A percentile compares a stretch with the other conserved stretches of the same genome.
Conservation (phyloP, 768 basidiomycete genomes). For the Calocybe indica region DNA sequence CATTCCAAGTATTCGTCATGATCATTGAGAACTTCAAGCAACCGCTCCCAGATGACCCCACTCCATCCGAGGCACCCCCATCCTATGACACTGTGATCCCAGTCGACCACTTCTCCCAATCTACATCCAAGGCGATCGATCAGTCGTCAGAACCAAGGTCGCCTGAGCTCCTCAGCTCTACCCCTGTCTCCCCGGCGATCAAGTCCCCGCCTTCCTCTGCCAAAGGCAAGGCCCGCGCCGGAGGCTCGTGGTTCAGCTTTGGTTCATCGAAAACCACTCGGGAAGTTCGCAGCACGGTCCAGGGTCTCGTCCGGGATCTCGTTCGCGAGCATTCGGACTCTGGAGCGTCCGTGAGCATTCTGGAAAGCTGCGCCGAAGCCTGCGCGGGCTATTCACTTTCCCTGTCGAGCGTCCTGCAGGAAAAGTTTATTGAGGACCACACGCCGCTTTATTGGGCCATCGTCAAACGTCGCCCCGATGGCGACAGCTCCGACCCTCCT, state of each 20-base stretch:
- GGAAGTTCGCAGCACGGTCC: slow-evolving; percentile 48
- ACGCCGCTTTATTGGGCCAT: slow-evolving; percentile 73
- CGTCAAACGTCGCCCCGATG: slow-evolving; percentile 45
- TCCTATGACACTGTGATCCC: slow-evolving; percentile 27
- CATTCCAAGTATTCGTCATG: slow-evolving; percentile 9
- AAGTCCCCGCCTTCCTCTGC: slow-evolving; percentile 9
- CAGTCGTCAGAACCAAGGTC: slow-evolving; percentile 7
- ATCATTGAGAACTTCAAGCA: slow-evolving; percentile 20
- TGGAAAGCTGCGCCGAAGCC: slow-evolving; percentile 59
- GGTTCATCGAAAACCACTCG: slow-evolving; percentile 28
- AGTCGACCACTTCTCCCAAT: neutral
- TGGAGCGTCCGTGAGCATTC: slow-evolving; percentile 33
- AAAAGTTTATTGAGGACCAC: slow-evolving; percentile 56
- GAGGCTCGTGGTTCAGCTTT: slow-evolving; percentile 29
- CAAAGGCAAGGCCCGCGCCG: slow-evolving; percentile 24
- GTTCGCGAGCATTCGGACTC: slow-evolving; percentile 33
- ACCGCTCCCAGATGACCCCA: slow-evolving; percentile 30
- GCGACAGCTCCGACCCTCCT: slow-evolving; percentile 20
- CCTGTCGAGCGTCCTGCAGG: slow-evolving; percentile 52
- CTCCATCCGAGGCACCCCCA: slow-evolving; percentile 32
- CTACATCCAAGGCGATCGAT: slow-evolving; percentile 7
- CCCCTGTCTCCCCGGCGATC: slow-evolving; percentile 4
- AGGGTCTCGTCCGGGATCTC: slow-evolving; percentile 50
- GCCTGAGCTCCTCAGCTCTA: slow-evolving; percentile 4
- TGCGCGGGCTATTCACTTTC: slow-evolving; percentile 45